Conservation (phyloP, 495 filamentous ascomycete genomes). For the Arthonia radiata region DNA sequence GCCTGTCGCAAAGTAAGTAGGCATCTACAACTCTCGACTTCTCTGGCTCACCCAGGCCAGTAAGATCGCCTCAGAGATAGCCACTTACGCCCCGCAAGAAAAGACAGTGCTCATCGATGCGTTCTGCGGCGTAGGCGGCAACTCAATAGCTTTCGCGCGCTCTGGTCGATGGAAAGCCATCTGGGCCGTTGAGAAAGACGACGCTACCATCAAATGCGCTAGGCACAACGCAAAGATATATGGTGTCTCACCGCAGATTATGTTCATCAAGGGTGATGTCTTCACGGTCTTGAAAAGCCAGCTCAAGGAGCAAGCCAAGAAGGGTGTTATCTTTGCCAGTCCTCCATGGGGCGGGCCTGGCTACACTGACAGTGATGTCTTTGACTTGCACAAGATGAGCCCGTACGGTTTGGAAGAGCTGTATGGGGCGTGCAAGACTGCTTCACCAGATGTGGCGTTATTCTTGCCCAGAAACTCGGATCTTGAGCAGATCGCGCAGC, state of each 20-base stretch:
- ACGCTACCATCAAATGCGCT: constrained; percentile 54
- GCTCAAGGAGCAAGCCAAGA: constrained; percentile 7
- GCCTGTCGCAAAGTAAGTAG: constrained; percentile 49
- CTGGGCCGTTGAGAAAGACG: constrained; percentile 69
- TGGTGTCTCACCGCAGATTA: constrained; percentile 54
- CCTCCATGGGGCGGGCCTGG: constrained; percentile 87
- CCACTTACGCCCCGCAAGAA: constrained; percentile 23
- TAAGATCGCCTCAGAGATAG: constrained; percentile 54
- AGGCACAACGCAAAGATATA: constrained; percentile 83
- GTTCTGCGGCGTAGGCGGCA: constrained; percentile 81
- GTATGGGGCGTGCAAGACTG: constrained; percentile 28
- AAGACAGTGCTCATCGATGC: constrained; percentile 48
- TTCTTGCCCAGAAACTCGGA: constrained; percentile 81
- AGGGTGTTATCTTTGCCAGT: constrained; percentile 58
- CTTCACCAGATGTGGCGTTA: constrained; percentile 34
- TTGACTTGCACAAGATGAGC: constrained; percentile 66
- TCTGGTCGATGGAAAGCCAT: constrained; percentile 52
- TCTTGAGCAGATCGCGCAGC: constrained; percentile 52
- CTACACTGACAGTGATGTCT: constrained; percentile 54
- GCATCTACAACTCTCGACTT: constrained; percentile 1
- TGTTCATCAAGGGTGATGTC: constrained; percentile 63
- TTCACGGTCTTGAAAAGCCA: constrained; percentile 30
- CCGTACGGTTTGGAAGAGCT: constrained; percentile 51
- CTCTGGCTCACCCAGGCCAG: constrained; percentile 16
- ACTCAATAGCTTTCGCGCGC: constrained; percentile 78